Percentiles rank a stretch among this genome's conserved stretches.
phyloP scores from a whole-genome alignment of 257 asterid species.

The Mentha longifolia region DNA sequence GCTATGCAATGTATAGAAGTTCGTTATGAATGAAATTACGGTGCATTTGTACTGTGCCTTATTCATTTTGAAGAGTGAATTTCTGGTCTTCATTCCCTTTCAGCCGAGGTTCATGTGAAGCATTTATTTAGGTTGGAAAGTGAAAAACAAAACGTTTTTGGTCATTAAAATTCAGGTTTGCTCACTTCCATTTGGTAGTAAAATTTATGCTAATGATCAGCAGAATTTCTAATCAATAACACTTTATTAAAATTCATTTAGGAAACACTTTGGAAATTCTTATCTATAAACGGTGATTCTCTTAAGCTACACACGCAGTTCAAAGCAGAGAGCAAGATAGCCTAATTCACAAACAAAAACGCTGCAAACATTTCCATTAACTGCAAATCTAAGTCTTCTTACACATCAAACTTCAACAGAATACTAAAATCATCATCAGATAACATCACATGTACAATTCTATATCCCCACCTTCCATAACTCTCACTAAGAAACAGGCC shows the following conservation, averaged over 20 bases:
- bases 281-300: no score
- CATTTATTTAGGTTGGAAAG: not conserved
- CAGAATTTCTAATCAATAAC: no score
- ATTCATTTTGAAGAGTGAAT: not conserved
- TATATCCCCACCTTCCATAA: not conserved
- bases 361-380: slow-evolving; percentile 12
- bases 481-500: slow-evolving; percentile 57
- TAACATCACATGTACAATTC: not conserved
- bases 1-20: not conserved
- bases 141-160: not conserved
- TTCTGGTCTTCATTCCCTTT: not conserved
- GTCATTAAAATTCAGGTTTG: no score
- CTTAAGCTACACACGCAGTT: no score
- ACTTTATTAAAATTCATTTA: no score
- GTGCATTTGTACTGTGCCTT: not conserved
- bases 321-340: no score
- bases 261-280: no score
- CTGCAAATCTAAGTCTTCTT: slow-evolving; percentile 6
- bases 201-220: no score
- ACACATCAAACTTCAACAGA: slow-evolving; percentile 8
- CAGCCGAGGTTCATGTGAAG: not conserved
- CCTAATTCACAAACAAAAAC: not conserved
- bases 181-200: no score
- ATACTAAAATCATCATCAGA: slow-evolving; percentile 20
- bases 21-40: slow-evolving; percentile 15